Evolutionary conservation across 305 asterid genomes (phyloP).

Genomic region (Fraxinus floribunda): DNA sequence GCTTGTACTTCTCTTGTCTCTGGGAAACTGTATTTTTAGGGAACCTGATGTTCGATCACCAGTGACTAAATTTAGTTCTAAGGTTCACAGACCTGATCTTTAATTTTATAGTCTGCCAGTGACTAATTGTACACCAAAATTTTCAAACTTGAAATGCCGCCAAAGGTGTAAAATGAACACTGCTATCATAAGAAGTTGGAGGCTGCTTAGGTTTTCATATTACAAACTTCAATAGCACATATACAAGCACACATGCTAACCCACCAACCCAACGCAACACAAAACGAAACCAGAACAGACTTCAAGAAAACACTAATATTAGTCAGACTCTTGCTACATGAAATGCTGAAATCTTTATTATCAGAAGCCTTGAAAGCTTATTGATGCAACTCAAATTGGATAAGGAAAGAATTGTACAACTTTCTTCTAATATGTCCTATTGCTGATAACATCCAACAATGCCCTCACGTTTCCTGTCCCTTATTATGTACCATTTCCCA

Average conservation of each 20-base stretch:
- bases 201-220: not conserved
- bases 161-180: not conserved
- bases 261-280: not conserved
- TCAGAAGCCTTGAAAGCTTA: not conserved
- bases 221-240: not conserved
- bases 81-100: not conserved
- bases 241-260: not conserved
- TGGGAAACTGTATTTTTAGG: not conserved
- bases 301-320: not conserved
- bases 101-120: not conserved
- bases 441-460: slow-evolving; percentile 55
- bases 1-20: not conserved
- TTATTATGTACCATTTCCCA: slow-evolving; percentile 37
- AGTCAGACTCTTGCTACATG: not conserved
- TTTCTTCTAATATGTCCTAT: slow-evolving; percentile 46
- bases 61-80: not conserved
- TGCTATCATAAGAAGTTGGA: not conserved
- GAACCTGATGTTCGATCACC: not conserved
- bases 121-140: not conserved
- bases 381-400: not conserved
- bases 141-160: not conserved
- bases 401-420: slow-evolving; percentile 33
- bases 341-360: not conserved
- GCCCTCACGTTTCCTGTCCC: slow-evolving; percentile 45
- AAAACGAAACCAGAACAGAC: not conserved